Base-by-base conservation (phyloP, 1,284 basidiomycete genomes). In the Heterobasidion irregulare region DNA sequence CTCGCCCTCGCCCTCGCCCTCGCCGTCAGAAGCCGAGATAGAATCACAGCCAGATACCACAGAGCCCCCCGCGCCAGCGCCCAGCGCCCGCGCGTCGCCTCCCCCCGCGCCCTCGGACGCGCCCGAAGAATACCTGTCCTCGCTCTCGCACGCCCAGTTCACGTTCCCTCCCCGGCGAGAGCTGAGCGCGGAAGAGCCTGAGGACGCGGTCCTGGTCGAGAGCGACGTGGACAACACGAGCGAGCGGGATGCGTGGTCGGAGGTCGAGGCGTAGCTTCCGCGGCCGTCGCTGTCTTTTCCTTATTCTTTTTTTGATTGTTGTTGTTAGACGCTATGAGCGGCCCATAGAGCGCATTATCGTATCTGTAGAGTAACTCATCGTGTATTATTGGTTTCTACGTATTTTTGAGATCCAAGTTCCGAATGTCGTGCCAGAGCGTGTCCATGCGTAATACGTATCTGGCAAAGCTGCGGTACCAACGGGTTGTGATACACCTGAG, bases 121-220 rank as follows among this genome's bases (percentile, higher is more conserved):
- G 10, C 10, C 44, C 50, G 9, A 49, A 57, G 43, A 52, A 32
- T 61, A 58, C 48, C 56, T 61, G 15, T 18, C 50, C 1, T 56
- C 59, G 8, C 36, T 60, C 16, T 56, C 59, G 4, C 54, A 55
- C 34, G 56, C 54, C 13, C 60, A 58, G 6, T 61, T 60, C 41
- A 52, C 59, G 0, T 58, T 61, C 52, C 55, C 58, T 1, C 54
- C 59, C 8, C 47, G 33, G 9, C 56, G 56, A 0, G 26, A 36
- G 8, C 8, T 35, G 5, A 34, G 15, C 26, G 15, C 45, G 15
- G 35, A 15, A 16, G 32, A 51, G 15, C 49, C 41, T 32, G 47
- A 38, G 26, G 58, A 53, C 34, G 58, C n/a, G 7, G 56, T 59
- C 32, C 16, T 55, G 15, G 56, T 53, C 15, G 51, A 54, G 9